phyloP scores from a whole-genome alignment of 2,329 filamentous ascomycete genomes.

The Calonectria crousiana region DNA sequence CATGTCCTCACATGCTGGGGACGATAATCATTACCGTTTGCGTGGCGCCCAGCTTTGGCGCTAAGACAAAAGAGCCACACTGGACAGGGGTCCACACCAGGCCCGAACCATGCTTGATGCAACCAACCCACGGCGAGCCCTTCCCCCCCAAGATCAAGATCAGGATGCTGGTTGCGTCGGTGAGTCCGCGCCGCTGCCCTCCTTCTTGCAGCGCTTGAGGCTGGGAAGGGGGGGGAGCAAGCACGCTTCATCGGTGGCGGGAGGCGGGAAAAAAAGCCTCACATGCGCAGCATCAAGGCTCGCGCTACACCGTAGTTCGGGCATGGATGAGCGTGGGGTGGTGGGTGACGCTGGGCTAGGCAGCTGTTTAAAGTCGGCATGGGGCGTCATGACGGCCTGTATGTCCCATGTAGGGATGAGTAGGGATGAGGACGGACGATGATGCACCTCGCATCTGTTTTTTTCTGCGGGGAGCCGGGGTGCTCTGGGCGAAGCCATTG shows the following conservation, averaged over 20 bases:
- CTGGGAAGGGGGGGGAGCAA: neutral
- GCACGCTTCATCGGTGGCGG: neutral
- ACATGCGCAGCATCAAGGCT: neutral
- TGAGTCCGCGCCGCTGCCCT: constrained; percentile 5
- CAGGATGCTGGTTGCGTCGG: constrained; percentile 7
- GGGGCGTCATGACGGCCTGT: neutral
- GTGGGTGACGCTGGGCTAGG: neutral
- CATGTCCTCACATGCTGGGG: constrained; percentile 1
- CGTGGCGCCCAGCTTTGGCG: neutral
- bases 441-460: neutral
- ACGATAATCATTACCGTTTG: constrained; percentile 9
- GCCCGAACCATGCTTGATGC: constrained; percentile 4
- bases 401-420: no score
- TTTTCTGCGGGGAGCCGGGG: neutral
- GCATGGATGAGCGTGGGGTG: neutral
- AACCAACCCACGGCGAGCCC: neutral
- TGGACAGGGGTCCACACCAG: neutral
- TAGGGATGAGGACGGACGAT: neutral
- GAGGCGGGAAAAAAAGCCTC: constrained; percentile 11
- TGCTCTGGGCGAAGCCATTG: neutral
- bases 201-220: neutral
- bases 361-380: constrained; percentile 13
- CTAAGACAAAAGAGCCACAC: neutral
- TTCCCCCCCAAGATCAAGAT: constrained; percentile 12
- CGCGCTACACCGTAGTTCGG: neutral